phyloP scores from a whole-genome alignment of 495 filamentous ascomycete species.

The Elaphomyces granulatus region DNA sequence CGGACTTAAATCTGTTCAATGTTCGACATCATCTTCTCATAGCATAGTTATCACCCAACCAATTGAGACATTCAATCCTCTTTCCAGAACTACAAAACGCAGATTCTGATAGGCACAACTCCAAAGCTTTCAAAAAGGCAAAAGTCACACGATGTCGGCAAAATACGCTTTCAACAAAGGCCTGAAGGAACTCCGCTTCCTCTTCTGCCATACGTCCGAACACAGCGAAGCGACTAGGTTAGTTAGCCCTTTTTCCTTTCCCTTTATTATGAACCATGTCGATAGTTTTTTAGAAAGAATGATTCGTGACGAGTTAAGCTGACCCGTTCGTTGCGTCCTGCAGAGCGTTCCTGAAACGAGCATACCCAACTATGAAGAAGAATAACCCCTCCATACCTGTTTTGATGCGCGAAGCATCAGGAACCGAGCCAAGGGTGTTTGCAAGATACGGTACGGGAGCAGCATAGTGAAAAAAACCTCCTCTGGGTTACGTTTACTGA shows the following conservation, averaged over 20 bases:
- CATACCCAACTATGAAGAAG: conserved; percentile 99
- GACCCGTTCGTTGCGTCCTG: neutral
- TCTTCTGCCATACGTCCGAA: conserved; percentile 88
- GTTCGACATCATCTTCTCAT: too few species aligned
- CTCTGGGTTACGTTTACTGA: neutral
- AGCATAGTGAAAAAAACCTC: neutral
- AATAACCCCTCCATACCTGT: conserved; percentile 92
- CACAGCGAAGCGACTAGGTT: conserved; percentile 77
- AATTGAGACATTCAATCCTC: too few species aligned
- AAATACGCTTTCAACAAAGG: conserved; percentile 82
- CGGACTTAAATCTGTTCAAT: too few species aligned
- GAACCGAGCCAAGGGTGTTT: conserved; percentile 69
- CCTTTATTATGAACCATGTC: neutral
- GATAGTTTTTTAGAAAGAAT: too few species aligned
- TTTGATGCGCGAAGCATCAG: conserved; percentile 79
- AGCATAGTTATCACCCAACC: too few species aligned
- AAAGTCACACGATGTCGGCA: conserved; percentile 68
- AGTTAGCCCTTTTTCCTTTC: conserved; percentile 6
- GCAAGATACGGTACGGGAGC: conserved; percentile 91
- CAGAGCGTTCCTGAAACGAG: conserved; percentile 78
- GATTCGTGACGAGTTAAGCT: too few species aligned
- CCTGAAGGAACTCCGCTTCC: conserved; percentile 91
- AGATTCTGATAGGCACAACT: too few species aligned
- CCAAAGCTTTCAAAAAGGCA: too few species aligned
- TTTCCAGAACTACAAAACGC: too few species aligned